A percentile compares a stretch with the other conserved stretches of the same genome.
Evolutionary conservation across 2,329 filamentous ascomycete species (phyloP).

Genomic region (Microcyclosporella mali): DNA sequence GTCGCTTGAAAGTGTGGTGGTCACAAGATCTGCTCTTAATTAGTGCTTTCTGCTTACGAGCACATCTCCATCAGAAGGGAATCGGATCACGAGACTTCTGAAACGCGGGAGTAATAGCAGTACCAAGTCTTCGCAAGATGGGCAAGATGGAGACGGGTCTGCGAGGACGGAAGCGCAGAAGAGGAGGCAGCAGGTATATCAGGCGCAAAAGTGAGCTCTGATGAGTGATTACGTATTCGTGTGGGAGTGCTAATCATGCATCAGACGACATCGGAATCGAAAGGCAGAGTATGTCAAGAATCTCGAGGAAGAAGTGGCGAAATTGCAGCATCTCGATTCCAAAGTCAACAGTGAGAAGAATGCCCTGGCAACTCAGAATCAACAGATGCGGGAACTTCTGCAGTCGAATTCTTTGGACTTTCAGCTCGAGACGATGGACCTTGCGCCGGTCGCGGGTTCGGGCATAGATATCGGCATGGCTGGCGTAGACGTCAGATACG

Average conservation of each 20-base stretch:
- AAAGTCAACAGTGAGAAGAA: slow-evolving; percentile 18
- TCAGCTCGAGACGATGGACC: slow-evolving; percentile 6
- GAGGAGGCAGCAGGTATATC: slow-evolving; percentile 23
- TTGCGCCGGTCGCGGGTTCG: neutral
- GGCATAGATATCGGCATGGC: slow-evolving; percentile 6
- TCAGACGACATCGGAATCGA: slow-evolving; percentile 23
- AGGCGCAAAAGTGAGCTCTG: slow-evolving; percentile 20
- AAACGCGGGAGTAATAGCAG: no score
- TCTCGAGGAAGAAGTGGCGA: slow-evolving; percentile 20
- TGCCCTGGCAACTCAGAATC: slow-evolving; percentile 17
- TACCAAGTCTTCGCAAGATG: no score
- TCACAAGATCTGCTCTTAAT: no score
- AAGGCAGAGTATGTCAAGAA: slow-evolving; percentile 20
- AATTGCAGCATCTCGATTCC: slow-evolving; percentile 18
- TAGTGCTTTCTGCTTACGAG: no score
- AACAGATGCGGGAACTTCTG: slow-evolving; percentile 14
- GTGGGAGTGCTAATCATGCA: neutral
- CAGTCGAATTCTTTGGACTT: slow-evolving; percentile 12
- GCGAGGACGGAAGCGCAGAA: slow-evolving; percentile 8
- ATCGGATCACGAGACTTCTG: no score
- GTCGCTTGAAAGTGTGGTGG: no score
- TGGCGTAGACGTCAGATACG: slow-evolving; percentile 12
- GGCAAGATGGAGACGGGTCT: neutral
- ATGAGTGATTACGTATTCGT: neutral
- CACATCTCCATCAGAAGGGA: no score